phyloP scores from a whole-genome alignment of 2,329 filamentous ascomycete species.

The Penicillium hordei region DNA sequence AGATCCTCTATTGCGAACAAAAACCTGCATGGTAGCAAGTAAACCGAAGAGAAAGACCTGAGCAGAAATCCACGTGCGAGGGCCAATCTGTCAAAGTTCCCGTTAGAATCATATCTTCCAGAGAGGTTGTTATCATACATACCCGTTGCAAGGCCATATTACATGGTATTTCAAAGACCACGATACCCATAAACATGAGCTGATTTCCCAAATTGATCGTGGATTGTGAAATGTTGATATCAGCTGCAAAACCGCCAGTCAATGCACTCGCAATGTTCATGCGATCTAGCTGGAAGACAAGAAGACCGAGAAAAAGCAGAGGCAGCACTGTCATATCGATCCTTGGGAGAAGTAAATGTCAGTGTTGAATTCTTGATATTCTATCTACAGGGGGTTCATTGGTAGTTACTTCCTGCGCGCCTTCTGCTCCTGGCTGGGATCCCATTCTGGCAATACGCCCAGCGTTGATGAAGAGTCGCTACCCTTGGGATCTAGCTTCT shows the following conservation, averaged over 20 bases:
- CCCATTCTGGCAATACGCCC: not conserved
- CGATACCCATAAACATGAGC: not conserved
- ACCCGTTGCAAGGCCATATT: not conserved
- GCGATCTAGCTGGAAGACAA: not conserved
- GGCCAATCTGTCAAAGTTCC: not conserved
- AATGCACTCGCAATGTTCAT: not conserved
- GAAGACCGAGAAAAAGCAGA: slow-evolving; percentile 1
- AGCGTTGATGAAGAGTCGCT: not conserved
- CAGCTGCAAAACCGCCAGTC: not conserved
- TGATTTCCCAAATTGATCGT: slow-evolving; percentile 1
- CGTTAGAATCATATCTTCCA: not conserved
- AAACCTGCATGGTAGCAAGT: not conserved
- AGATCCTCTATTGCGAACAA: not conserved
- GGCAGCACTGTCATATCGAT: not conserved
- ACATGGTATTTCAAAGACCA: not conserved
- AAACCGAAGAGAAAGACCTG: slow-evolving; percentile 1
- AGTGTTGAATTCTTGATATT: not conserved
- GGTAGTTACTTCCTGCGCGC: not conserved
- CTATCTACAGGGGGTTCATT: not conserved
- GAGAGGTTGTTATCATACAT: not conserved
- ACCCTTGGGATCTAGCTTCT: not conserved
- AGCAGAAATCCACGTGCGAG: not conserved
- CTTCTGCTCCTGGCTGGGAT: not conserved
- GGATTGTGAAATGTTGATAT: not conserved
- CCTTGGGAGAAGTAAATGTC: not conserved